phyloP scores from a whole-genome alignment of 805 yeast genomes.

The Ogataea polymorpha region DNA sequence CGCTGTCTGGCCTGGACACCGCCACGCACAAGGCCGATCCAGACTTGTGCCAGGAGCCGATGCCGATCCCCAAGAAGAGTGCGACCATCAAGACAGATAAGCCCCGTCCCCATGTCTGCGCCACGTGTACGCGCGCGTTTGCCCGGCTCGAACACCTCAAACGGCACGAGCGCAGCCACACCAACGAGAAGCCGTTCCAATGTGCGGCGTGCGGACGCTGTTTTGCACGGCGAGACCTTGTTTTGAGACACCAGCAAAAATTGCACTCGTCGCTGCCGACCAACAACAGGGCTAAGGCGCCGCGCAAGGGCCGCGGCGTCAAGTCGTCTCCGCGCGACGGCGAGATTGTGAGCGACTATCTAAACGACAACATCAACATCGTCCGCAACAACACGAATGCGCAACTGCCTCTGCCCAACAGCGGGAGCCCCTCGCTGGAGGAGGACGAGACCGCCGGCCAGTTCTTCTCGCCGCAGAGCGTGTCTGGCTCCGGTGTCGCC shows the following conservation, averaged over 20 bases:
- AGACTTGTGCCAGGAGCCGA: conserved; percentile 10
- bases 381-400: conserved; percentile 50
- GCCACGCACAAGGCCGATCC: conserved; percentile 13
- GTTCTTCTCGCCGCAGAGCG: conserved; percentile 18
- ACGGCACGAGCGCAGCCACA: conserved; percentile 91
- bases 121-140: conserved; percentile 90
- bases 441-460: conserved; percentile 5
- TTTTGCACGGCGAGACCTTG: conserved; percentile 86
- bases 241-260: conserved; percentile 92
- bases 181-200: conserved; percentile 93
- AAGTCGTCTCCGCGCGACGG: conserved; percentile 27
- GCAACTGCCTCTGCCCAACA: conserved; percentile 40
- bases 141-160: conserved; percentile 92
- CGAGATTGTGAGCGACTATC: conserved; percentile 34
- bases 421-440: conserved; percentile 10
- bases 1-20: not conserved
- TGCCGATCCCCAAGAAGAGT: conserved; percentile 82
- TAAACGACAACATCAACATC: conserved; percentile 50
- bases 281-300: conserved; percentile 31
- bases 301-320: conserved; percentile 31
- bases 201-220: conserved; percentile 96
- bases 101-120: conserved; percentile 90
- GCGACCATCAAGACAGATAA: conserved; percentile 83
- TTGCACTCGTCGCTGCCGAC: conserved; percentile 61
- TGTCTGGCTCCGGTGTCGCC: conserved; percentile 6